These are phyloP conservation scores for Bipolaris sorokiniana DNA, from an alignment of 2,329 filamentous ascomycete species.

Conservation along the genomic window DNA sequence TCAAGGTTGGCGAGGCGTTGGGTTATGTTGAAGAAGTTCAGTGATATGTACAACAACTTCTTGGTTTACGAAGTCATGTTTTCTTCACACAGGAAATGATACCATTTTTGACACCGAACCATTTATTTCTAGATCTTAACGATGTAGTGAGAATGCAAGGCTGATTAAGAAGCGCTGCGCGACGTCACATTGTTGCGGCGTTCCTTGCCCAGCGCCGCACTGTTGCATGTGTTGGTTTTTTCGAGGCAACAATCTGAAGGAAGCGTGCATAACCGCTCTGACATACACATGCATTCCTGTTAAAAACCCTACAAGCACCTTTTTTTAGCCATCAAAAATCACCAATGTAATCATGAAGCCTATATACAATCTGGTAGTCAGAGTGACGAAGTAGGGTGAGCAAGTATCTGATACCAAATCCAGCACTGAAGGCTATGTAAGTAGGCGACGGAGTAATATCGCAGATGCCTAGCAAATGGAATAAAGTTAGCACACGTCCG, in stretches of 20 bases:
- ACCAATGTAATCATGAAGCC: no score
- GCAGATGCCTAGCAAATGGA: background rate
- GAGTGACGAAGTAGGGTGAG: no score
- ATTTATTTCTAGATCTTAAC: background rate
- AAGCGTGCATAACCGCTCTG: constrained; percentile 8
- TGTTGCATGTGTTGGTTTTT: background rate
- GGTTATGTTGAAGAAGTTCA: constrained; percentile 68
- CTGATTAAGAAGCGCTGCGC: background rate
- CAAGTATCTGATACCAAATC: no score
- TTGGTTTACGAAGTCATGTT: background rate
- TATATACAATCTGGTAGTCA: no score
- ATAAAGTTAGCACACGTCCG: constrained; percentile 9
- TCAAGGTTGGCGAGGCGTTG: constrained; percentile 87
- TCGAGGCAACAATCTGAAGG: background rate
- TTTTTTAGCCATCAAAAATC: no score
- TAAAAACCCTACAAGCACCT: background rate
- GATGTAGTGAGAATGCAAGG: background rate
- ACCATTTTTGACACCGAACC: background rate
- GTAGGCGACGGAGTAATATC: background rate
- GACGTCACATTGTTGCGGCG: background rate
- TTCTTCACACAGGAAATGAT: constrained; percentile 1
- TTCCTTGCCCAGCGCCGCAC: constrained; percentile 4
- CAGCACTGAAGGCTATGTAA: constrained; percentile 6
- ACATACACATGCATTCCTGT: background rate
- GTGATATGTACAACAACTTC: background rate